Evolutionary conservation across 2,329 filamentous ascomycete species (phyloP).

Genomic region (Pseudogymnoascus sp.): DNA sequence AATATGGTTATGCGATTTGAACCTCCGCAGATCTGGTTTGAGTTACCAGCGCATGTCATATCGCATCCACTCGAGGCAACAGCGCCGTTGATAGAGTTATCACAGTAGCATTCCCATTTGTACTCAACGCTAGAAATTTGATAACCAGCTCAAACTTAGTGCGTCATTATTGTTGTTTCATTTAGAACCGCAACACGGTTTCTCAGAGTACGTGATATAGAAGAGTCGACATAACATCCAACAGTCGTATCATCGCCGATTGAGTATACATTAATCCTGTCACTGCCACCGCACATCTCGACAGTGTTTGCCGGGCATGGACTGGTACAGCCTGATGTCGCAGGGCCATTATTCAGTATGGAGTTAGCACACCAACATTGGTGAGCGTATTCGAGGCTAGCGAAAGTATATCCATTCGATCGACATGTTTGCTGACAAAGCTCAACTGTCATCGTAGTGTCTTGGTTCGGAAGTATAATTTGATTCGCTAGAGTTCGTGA

Average conservation of each 20-base stretch:
- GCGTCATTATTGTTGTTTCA: neutral
- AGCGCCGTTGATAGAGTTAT: neutral
- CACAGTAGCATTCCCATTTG: neutral
- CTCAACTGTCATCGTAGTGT: neutral
- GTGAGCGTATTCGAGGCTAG: neutral
- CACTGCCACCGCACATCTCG: conserved; percentile 15
- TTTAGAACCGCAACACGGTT: neutral
- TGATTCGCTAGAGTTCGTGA: neutral
- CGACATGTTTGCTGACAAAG: neutral
- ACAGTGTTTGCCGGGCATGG: conserved; percentile 12
- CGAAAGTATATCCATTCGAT: neutral
- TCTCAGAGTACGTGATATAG: neutral
- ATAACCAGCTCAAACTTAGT: neutral
- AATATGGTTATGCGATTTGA: conserved; percentile 14
- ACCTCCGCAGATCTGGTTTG: conserved; percentile 15
- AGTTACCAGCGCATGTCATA: conserved; percentile 16
- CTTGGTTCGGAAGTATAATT: neutral
- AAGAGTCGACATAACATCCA: neutral
- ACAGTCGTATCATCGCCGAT: conserved; percentile 4
- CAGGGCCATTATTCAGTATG: neutral
- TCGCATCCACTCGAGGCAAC: conserved; percentile 11
- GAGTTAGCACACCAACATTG: neutral
- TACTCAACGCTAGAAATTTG: neutral
- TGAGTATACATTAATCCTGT: conserved; percentile 16
- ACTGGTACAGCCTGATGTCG: conserved; percentile 14